Evolutionary conservation across 1,284 basidiomycete species (phyloP), one percentile per base, ranked within the genome.

Genomic region (Ustilago sp.): DNA sequence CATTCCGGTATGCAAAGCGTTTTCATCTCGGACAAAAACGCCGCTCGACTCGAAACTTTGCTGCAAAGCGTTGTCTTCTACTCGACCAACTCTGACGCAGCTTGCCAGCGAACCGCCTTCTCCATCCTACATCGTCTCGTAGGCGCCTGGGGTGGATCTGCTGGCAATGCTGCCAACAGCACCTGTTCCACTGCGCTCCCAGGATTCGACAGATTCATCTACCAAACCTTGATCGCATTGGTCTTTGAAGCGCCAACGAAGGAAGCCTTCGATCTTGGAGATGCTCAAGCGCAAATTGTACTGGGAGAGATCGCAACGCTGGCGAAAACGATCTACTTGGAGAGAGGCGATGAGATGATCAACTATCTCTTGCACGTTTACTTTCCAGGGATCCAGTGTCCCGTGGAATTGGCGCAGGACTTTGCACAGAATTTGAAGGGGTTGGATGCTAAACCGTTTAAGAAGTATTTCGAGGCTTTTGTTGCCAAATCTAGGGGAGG

Each of bases 201-300:
- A 13, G 96, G 96, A 1, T 99, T 98, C 84, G 94, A 98, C 80
- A 89, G 90, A 13, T 97, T 97, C 85, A 90, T 98, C 57, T 99
- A 99, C 86, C 93, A 96, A 77, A 90, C 92, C 9, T 88, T 98
- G 48, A 88, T 98, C 58, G 93, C 93, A 4, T 88, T 92, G 1
- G 92, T 92, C 38, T 98, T 99, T 85, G 89, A 91, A 28, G 91
- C 98, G 5, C 91, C 95, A 0, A 91, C 93, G 12, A 89, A 90
- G 28, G 90, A 92, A 0, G 89, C 91, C 48, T 95, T 98, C 84
- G 96, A 96, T 83, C 88, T 93, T 77, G 93, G 92, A 81, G 94
- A 96, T 82, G 94, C 93, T 6, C 93, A 95, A 64, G 59, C 78
- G 85, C 77, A 80, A 55, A 34, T 60, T 34, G 57, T 74, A 47